A percentile compares a stretch with the other conserved stretches of the same genome.
phyloP scores from a whole-genome alignment of 2,329 filamentous ascomycete genomes.

The Colletotrichum sp. region DNA sequence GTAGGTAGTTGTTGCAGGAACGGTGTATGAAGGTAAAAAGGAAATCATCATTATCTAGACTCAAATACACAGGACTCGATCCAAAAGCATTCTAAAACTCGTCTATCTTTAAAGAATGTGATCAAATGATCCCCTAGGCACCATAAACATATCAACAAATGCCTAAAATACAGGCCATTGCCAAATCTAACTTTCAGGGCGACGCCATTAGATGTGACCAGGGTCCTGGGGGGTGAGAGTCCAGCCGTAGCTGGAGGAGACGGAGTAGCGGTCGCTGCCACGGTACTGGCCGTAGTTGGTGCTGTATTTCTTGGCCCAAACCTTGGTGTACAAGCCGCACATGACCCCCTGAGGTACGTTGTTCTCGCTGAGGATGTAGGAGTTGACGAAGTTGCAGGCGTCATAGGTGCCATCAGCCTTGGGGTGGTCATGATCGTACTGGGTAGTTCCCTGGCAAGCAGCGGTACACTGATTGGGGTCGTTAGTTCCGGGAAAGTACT shows the following conservation, averaged over 20 bases:
- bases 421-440: constrained; percentile 4
- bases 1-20: too few species aligned
- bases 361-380: constrained; percentile 7
- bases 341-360: background rate
- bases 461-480: background rate
- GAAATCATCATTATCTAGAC: too few species aligned
- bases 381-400: constrained; percentile 16
- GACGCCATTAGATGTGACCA: too few species aligned
- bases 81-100: too few species aligned
- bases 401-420: constrained; percentile 5
- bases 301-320: constrained; percentile 10
- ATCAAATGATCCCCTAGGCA: too few species aligned
- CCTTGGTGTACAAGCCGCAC: constrained; percentile 8
- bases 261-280: background rate
- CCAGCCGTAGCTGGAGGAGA: constrained; percentile 10
- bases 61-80: too few species aligned
- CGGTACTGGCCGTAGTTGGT: constrained; percentile 16
- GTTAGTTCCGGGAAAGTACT: background rate
- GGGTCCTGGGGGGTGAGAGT: background rate
- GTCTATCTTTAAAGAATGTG: too few species aligned
- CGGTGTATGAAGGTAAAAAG: too few species aligned
- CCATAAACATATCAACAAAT: too few species aligned
- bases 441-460: constrained; percentile 1
- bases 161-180: too few species aligned
- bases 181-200: too few species aligned